These are phyloP conservation scores for Inonotus hispidus DNA, from an alignment of 1,284 basidiomycete species.

Conservation along the genomic window DNA sequence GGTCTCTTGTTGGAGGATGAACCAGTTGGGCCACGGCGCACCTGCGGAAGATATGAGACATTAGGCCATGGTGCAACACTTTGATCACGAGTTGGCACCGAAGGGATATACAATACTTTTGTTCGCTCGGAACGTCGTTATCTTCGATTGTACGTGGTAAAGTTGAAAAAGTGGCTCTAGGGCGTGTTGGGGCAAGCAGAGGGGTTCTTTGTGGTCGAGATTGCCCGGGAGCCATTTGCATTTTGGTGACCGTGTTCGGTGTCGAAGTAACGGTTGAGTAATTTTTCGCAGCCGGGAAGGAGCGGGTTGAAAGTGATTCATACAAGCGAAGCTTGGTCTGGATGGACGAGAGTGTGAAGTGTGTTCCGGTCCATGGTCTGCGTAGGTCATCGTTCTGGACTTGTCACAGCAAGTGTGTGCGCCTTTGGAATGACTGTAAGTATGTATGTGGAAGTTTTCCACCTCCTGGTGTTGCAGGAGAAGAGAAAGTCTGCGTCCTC, in stretches of 20 bases:
- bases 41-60: neutral
- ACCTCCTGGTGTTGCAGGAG: neutral
- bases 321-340: slow-evolving; percentile 8
- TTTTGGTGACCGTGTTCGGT: too few species aligned
- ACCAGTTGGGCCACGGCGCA: neutral
- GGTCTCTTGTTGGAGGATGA: neutral
- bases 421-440: neutral
- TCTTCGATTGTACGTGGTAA: too few species aligned
- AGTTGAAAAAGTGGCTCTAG: neutral
- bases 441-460: too few species aligned
- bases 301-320: neutral
- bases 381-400: neutral
- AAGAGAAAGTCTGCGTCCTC: neutral
- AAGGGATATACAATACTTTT: too few species aligned
- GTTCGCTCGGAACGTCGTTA: neutral
- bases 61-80: neutral
- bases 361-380: neutral
- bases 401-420: neutral
- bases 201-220: neutral
- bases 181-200: neutral
- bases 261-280: too few species aligned
- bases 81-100: neutral
- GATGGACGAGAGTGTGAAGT: neutral
- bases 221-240: too few species aligned
- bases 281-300: neutral